Base-by-base conservation (phyloP, 2,329 filamentous ascomycete species). In the Byssochlamys sp. region DNA sequence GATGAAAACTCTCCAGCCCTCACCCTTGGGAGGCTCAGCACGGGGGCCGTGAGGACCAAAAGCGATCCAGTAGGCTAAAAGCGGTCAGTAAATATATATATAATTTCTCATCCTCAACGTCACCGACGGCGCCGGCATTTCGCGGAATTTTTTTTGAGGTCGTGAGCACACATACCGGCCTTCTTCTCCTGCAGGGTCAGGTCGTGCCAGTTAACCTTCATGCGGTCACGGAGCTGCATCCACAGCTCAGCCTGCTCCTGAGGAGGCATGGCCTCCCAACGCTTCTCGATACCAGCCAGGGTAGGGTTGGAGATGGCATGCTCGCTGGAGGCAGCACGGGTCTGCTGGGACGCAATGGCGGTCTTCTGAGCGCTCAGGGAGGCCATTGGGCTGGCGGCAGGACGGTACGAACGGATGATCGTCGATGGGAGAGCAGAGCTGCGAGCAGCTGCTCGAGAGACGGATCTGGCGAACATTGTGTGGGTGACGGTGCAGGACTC, bases 231-330 rank as follows among this genome's bases (percentile, higher is more conserved):
- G 77, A 99, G 82, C 68, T 88, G 82, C 94, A 99, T 99, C 94
- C 94, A 99, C 69, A 99, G 82, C 74, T 99, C 94, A 66, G 94
- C 94, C 85, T 99, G 94, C 84, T 99, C 94, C 83, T 96, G 91
- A 64, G 94, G 90, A 59, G 92, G 91, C 89, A 97, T 91, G 63
- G 81, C 84, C 82, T 99, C 94, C 94, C 94, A 99, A 81, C 94
- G 84, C 87, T 96, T 96, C 86, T 99, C 94, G 73, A 99, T 97
- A 80, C 95, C 91, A 78, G 90, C 89, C 71, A 99, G 85, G 59
- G 90, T 96, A 67, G 95, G 94, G 82, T 96, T 97, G 72, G 91
- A 95, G 79, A 99, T 95, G 74, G 92, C 91, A 77, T 96, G 91
- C 67, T 89, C 89, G 68, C 14, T 45, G 39, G 88, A 84, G 69